Evolutionary conservation across 306 rosid genomes (phyloP), one percentile per base, ranked within the genome.

Genomic region (Gynostemma pentaphyllum): DNA sequence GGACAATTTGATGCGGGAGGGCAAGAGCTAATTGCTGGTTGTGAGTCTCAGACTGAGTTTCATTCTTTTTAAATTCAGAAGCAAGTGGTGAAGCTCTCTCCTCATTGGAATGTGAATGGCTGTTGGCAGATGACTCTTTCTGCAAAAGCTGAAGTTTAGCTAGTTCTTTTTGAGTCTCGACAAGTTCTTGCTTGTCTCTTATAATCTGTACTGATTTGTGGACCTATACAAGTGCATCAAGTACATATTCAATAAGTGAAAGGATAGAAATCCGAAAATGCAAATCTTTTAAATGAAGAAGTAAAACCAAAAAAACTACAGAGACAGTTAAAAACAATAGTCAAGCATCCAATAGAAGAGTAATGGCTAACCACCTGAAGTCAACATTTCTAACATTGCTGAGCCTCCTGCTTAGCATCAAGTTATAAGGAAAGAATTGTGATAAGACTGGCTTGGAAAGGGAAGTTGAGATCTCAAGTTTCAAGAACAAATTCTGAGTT

Each of bases 161-260:
- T 36, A 94, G 57, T 71, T 94, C 97, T 77, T 88, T 94, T 74
- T 94, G 97, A 41, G 99, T 72, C 39, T 94, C 99, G 15, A 87
- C 89, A 18, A 94, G 87, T 75, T 94, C 99, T 77, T 94, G 99
- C 71, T 88, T 94, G 85, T 94, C 99, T 79, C 97, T 84, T 63
- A 94, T 73, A 67, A 94, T 84, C 79, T 94, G 99, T 41, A 88
- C 94, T 59, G 99, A 86, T 82, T 97, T 76, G 78, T 94, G 97
- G 59, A 94, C 99, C 99, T 27, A 53, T 62, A 56, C 3, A 23
- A 34, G 23, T 8, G 60, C 55, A 64, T 40, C 14, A n/a, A 61
- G 66, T 47, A 56, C 3, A 34, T 4, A 18, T 10, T 56, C 30
- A 14, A 41, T 39, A 32, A 32, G 37, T 23, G 21, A 13, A 44